These are phyloP conservation scores for Sarocladium kiliense DNA, from an alignment of 2,329 filamentous ascomycete genomes.

Conservation along the genomic window DNA sequence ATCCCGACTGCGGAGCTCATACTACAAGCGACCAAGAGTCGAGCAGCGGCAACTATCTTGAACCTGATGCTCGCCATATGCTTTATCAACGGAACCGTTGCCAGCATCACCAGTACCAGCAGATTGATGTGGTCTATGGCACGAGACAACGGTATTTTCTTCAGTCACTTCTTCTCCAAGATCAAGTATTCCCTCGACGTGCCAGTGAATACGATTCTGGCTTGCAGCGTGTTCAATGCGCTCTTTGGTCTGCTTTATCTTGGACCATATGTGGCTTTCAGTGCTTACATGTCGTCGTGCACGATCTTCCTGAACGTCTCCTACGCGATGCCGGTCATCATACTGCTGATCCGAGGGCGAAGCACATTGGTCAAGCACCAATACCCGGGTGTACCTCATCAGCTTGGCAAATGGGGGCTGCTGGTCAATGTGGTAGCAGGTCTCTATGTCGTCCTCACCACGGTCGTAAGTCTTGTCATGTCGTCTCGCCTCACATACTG, in stretches of 20 bases:
- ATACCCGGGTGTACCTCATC: slow-evolving; percentile 20
- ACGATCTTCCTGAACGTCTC: slow-evolving; percentile 42
- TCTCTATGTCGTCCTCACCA: slow-evolving; percentile 33
- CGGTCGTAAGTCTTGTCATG: slow-evolving; percentile 21
- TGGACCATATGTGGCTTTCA: slow-evolving; percentile 40
- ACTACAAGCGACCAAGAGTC: slow-evolving; percentile 33
- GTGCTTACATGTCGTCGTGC: slow-evolving; percentile 38
- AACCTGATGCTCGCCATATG: slow-evolving; percentile 35
- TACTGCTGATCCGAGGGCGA: slow-evolving; percentile 30
- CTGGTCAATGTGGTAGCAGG: slow-evolving; percentile 26
- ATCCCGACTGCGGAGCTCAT: slow-evolving; percentile 42
- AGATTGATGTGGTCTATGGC: slow-evolving; percentile 41
- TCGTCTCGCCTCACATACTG: background rate
- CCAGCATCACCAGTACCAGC: slow-evolving; percentile 36
- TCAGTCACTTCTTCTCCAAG: slow-evolving; percentile 28
- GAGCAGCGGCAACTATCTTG: slow-evolving; percentile 33
- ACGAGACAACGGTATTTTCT: slow-evolving; percentile 34
- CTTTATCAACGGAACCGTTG: slow-evolving; percentile 41
- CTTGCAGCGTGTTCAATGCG: slow-evolving; percentile 37
- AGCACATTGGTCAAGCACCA: slow-evolving; percentile 21
- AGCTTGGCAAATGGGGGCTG: slow-evolving; percentile 23
- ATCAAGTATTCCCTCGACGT: slow-evolving; percentile 33
- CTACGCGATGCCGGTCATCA: slow-evolving; percentile 36
- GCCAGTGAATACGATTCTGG: slow-evolving; percentile 34
- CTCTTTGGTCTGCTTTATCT: slow-evolving; percentile 41